These are phyloP conservation scores for Kwoniella shandongensis DNA, from an alignment of 768 basidiomycete species.

Conservation along the genomic window DNA sequence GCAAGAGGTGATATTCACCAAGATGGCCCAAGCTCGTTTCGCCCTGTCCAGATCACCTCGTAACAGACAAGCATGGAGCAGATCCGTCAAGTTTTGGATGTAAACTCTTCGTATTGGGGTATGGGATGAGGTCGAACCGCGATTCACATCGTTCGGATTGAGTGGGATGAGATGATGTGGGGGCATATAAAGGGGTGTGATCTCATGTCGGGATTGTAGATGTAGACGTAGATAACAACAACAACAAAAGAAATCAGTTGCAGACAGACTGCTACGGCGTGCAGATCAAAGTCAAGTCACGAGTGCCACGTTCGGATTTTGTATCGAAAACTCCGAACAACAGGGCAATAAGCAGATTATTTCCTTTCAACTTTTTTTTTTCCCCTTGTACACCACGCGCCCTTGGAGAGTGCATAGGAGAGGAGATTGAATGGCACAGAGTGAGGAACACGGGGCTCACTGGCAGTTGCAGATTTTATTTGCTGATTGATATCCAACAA, in stretches of 20 bases:
- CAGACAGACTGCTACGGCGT: too few relatives aligned
- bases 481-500: conserved; percentile 3
- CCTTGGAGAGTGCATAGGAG: too few relatives aligned
- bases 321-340: not conserved
- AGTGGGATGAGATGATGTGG: conserved; percentile 4
- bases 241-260: too few relatives aligned
- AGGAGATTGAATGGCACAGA: too few relatives aligned
- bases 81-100: conserved; percentile 49
- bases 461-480: conserved; percentile 2
- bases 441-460: too few relatives aligned
- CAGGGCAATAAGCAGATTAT: not conserved
- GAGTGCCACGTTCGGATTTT: not conserved
- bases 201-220: not conserved
- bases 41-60: conserved; percentile 38
- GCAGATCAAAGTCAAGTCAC: not conserved
- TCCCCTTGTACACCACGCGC: too few relatives aligned
- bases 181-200: conserved; percentile 15
- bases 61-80: conserved; percentile 45
- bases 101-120: conserved; percentile 37
- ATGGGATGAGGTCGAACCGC: conserved; percentile 1
- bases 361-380: conserved; percentile 6
- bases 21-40: conserved; percentile 47
- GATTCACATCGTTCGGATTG: conserved; percentile 13
- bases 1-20: conserved; percentile 32
- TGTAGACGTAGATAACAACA: too few relatives aligned